Conservation (phyloP, 2,329 filamentous ascomycete genomes). For the Aspergillus luchuensis region DNA sequence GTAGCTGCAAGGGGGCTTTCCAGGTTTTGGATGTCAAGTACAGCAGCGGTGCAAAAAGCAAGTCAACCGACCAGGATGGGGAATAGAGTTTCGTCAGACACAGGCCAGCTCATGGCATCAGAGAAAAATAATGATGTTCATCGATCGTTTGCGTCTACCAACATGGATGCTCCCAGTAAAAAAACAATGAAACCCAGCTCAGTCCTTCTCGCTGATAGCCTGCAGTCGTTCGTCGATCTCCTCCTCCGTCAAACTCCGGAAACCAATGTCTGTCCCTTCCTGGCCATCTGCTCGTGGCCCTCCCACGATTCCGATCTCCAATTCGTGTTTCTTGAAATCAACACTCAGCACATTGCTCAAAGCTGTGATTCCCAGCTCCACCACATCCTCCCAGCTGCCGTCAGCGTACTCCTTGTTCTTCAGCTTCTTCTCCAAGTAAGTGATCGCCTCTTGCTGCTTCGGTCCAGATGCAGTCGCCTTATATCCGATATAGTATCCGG, state of each 20-base stretch:
- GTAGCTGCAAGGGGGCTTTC: constrained; percentile 12
- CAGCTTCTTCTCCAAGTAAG: constrained; percentile 98
- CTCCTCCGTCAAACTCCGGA: constrained; percentile 89
- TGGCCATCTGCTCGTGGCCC: constrained; percentile 79
- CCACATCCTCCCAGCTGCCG: constrained; percentile 94
- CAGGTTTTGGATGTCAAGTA: constrained; percentile 6
- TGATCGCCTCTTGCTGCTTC: constrained; percentile 98
- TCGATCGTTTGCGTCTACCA: constrained; percentile 26
- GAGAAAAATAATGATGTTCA: constrained; percentile 20
- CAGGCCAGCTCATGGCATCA: constrained; percentile 9
- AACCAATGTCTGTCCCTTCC: constrained; percentile 75
- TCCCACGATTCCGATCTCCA: constrained; percentile 96
- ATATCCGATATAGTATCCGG: constrained; percentile 97
- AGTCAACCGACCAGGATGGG: not conserved
- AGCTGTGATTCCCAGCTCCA: constrained; percentile 93
- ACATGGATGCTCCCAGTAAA: constrained; percentile 20
- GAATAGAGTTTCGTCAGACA: constrained; percentile 4
- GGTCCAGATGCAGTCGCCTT: constrained; percentile 96
- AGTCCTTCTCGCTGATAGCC: constrained; percentile 98
- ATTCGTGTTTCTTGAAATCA: constrained; percentile 99
- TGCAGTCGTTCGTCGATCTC: constrained; percentile 98
- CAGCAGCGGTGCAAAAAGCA: constrained; percentile 12
- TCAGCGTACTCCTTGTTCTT: constrained; percentile 97
- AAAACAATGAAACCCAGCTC: constrained; percentile 28
- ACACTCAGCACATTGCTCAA: constrained; percentile 96